These are phyloP conservation scores for Diaporthe amygdali DNA, from an alignment of 2,329 filamentous ascomycete species.

Conservation along the genomic window DNA sequence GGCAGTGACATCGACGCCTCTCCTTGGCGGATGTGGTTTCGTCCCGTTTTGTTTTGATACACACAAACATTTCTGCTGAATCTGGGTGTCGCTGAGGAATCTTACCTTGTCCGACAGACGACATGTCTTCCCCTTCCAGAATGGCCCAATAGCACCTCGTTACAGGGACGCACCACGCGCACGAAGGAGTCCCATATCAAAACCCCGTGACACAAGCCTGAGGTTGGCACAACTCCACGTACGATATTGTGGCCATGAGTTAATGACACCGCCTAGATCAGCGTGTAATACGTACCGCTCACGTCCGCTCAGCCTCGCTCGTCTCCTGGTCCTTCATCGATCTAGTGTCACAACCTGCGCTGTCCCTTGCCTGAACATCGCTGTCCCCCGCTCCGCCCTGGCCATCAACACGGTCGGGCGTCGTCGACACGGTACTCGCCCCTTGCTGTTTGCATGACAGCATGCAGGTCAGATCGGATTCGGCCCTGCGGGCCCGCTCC, in stretches of 20 bases:
- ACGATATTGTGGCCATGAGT: not conserved
- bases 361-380: constrained; percentile 2
- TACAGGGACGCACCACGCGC: not conserved
- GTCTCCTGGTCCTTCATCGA: not conserved
- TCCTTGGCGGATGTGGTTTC: not conserved
- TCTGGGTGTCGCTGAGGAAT: constrained; percentile 5
- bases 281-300: not conserved
- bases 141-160: not conserved
- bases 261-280: constrained; percentile 9
- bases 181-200: not conserved
- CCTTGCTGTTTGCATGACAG: not conserved
- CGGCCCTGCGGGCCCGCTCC: constrained; percentile 4
- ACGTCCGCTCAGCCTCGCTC: constrained; percentile 3
- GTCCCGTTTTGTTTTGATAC: not conserved
- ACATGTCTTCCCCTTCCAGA: not conserved
- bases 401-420: not conserved
- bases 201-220: not conserved
- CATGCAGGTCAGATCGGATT: constrained; percentile 18
- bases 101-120: not conserved
- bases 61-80: not conserved
- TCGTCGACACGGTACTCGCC: not conserved
- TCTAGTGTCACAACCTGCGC: constrained; percentile 23
- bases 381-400: not conserved
- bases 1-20: not conserved
- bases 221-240: not conserved